phyloP scores from a whole-genome alignment of 192 early-diverging fungal genomes.

The Podila epicladia region DNA sequence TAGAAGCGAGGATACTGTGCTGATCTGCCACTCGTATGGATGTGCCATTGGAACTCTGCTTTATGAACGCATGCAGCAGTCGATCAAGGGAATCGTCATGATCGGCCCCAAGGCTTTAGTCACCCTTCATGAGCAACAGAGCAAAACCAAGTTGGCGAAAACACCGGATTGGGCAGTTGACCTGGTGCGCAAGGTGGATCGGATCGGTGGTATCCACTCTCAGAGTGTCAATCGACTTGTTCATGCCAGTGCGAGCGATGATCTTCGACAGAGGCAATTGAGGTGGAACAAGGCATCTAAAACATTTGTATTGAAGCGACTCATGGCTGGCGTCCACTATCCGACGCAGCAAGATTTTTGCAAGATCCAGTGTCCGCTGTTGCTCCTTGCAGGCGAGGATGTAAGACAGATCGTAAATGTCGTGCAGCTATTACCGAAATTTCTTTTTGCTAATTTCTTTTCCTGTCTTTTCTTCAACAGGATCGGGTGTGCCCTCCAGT shows the following conservation, averaged over 20 bases:
- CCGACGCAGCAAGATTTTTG: constrained; percentile 47
- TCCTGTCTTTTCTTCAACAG: constrained; percentile 16
- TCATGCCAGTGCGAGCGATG: constrained; percentile 39
- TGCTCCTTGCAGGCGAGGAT: constrained; percentile 61
- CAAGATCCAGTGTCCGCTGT: constrained; percentile 44
- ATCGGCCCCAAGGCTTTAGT: constrained; percentile 60
- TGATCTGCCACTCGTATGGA: constrained; percentile 68
- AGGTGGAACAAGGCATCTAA: constrained; percentile 61
- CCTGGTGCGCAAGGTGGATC: constrained; percentile 52
- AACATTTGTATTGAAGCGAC: constrained; percentile 57
- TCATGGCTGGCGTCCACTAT: constrained; percentile 49
- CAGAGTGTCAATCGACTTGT: constrained; percentile 58
- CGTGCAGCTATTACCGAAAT: not conserved
- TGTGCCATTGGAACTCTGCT: constrained; percentile 61
- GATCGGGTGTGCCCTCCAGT: constrained; percentile 51
- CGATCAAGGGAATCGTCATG: constrained; percentile 60
- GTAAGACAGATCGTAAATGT: constrained; percentile 11
- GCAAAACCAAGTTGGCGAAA: constrained; percentile 31
- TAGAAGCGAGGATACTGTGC: constrained; percentile 55
- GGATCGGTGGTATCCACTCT: constrained; percentile 58
- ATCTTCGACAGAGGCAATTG: constrained; percentile 52
- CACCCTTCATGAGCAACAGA: constrained; percentile 43
- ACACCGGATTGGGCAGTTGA: constrained; percentile 61
- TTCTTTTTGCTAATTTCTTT: not conserved
- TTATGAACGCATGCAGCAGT: constrained; percentile 11